Percentiles rank a stretch among this genome's conserved stretches.
These are phyloP conservation scores for Spatholobus suberectus DNA, from an alignment of 306 rosid species.

Conservation along the genomic window DNA sequence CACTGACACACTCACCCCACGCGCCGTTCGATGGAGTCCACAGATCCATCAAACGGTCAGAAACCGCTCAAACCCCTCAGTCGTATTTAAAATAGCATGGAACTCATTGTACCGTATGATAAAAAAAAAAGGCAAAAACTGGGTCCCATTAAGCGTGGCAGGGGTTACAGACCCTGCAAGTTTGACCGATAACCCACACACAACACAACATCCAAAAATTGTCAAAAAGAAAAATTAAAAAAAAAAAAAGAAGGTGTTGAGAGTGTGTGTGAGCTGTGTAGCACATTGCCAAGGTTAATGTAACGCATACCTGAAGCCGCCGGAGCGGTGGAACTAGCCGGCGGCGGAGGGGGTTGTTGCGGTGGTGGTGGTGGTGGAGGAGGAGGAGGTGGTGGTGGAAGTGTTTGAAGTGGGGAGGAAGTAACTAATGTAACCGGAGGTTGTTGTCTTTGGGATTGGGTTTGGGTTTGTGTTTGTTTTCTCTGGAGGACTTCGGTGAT, in stretches of 20 bases:
- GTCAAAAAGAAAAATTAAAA: background rate
- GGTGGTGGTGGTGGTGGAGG: background rate
- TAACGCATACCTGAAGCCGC: slow-evolving; percentile 54
- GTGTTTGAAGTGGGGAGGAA: slow-evolving; percentile 16
- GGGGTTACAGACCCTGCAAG: slow-evolving; percentile 74
- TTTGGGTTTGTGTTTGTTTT: slow-evolving; percentile 45
- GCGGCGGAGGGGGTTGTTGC: slow-evolving; percentile 25
- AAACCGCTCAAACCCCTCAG: background rate
- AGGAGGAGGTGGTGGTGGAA: background rate
- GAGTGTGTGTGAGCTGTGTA: slow-evolving; percentile 33
- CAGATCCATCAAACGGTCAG: slow-evolving; percentile 28
- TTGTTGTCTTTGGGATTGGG: slow-evolving; percentile 40
- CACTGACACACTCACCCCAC: background rate
- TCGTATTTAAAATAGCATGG: slow-evolving; percentile 36
- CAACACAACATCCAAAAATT: slow-evolving; percentile 50
- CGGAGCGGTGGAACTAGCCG: slow-evolving; percentile 45
- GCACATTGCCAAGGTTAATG: slow-evolving; percentile 33
- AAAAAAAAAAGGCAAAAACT: background rate
- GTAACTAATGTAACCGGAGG: slow-evolving; percentile 22
- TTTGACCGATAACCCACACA: slow-evolving; percentile 70
- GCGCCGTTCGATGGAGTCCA: slow-evolving; percentile 19
- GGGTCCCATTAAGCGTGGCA: slow-evolving; percentile 70
- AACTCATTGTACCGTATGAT: slow-evolving; percentile 26
- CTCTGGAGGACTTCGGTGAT: slow-evolving; percentile 60
- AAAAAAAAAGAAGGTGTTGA: background rate